phyloP scores from a whole-genome alignment of 768 basidiomycete genomes.

The Pleurotus tuoliensis region DNA sequence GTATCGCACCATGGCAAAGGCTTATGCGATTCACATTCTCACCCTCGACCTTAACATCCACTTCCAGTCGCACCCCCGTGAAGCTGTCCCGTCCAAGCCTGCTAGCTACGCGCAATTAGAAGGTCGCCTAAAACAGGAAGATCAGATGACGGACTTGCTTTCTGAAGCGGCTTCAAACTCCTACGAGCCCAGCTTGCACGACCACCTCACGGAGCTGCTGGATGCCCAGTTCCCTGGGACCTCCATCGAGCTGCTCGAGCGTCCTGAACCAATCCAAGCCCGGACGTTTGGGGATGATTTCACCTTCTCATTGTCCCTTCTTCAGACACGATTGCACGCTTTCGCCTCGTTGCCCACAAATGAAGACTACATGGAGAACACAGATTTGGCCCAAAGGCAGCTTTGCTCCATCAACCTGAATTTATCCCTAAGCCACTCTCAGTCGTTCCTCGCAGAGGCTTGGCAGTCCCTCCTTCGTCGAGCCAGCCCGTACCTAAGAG shows the following conservation, averaged over 20 bases:
- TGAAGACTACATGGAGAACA: conserved; percentile 36
- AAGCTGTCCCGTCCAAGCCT: conserved; percentile 42
- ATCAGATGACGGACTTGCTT: conserved; percentile 62
- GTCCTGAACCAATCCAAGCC: conserved; percentile 56
- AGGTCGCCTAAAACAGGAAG: conserved; percentile 53
- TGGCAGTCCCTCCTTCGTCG: conserved; percentile 74
- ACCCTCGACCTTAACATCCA: conserved; percentile 71
- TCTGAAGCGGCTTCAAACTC: conserved; percentile 66
- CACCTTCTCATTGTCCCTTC: conserved; percentile 58
- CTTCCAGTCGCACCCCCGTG: conserved; percentile 34
- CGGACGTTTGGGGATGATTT: conserved; percentile 82
- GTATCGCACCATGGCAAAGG: conserved; percentile 68
- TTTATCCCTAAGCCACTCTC: conserved; percentile 78
- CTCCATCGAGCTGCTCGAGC: conserved; percentile 58
- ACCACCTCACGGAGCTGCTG: conserved; percentile 49
- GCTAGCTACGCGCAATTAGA: conserved; percentile 58
- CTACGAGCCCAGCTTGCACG: conserved; percentile 72
- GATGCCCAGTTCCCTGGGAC: conserved; percentile 54
- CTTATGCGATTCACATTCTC: conserved; percentile 70
- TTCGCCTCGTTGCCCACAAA: conserved; percentile 29
- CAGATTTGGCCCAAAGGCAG: conserved; percentile 50
- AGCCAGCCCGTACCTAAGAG: conserved; percentile 59
- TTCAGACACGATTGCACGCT: conserved; percentile 58
- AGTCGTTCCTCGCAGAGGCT: conserved; percentile 68
- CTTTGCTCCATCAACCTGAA: conserved; percentile 82